phyloP scores from a whole-genome alignment of 768 basidiomycete genomes.

The Amyloporia xantha region DNA sequence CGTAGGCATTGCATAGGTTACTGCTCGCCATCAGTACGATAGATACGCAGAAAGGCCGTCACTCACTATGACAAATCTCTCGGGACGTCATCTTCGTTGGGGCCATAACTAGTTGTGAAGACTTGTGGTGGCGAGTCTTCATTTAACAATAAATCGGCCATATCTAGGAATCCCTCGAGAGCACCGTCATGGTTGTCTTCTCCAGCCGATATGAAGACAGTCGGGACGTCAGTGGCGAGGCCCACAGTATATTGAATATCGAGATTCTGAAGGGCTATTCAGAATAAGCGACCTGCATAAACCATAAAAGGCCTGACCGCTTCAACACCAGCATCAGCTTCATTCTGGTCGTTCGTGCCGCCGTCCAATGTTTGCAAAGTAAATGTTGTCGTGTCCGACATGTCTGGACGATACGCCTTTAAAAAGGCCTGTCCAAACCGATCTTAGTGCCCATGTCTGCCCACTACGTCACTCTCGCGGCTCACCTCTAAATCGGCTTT shows the following conservation, averaged over 20 bases:
- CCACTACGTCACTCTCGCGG: constrained; percentile 35
- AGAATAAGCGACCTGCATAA: background rate
- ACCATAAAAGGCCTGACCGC: constrained; percentile 19
- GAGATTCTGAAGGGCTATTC: constrained; percentile 20
- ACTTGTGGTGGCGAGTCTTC: constrained; percentile 24
- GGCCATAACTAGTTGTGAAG: constrained; percentile 29
- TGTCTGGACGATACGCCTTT: constrained; percentile 17
- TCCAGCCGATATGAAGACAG: constrained; percentile 28
- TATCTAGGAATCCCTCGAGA: constrained; percentile 27
- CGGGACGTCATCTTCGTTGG: constrained; percentile 22
- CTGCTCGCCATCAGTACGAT: constrained; percentile 8
- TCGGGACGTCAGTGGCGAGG: constrained; percentile 25
- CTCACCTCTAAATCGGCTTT: constrained; percentile 21
- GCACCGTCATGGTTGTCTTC: constrained; percentile 21
- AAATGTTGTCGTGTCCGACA: constrained; percentile 18
- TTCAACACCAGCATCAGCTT: constrained; percentile 21
- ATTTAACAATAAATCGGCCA: constrained; percentile 20
- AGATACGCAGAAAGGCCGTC: background rate
- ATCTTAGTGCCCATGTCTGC: too few species aligned
- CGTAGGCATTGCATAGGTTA: constrained; percentile 29
- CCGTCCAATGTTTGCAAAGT: constrained; percentile 21
- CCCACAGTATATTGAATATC: constrained; percentile 35
- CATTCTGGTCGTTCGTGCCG: constrained; percentile 21
- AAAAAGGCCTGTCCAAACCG: constrained; percentile 24
- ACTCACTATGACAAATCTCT: constrained; percentile 21